Evolutionary conservation across 192 early-diverging fungal genomes (phyloP).

Genomic region (Umbelopsis sp.): DNA sequence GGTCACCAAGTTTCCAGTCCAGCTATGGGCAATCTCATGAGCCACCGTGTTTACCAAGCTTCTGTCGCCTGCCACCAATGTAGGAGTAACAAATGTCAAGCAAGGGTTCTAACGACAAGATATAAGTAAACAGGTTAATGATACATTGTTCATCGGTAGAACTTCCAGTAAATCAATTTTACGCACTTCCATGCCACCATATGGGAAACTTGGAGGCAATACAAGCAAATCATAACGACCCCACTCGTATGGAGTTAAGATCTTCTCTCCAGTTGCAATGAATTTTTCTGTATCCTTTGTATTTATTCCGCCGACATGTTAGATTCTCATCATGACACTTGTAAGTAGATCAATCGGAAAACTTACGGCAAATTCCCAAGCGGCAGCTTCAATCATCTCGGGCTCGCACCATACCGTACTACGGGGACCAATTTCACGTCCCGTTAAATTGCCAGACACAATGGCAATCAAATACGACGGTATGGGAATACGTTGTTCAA

Average conservation of each 20-base stretch:
- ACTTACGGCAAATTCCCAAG: constrained; percentile 87
- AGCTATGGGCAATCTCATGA: constrained; percentile 93
- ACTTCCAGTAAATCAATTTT: background rate
- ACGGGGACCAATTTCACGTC: constrained; percentile 83
- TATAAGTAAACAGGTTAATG: background rate
- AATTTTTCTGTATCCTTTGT: constrained; percentile 62
- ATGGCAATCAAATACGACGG: constrained; percentile 96
- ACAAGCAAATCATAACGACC: constrained; percentile 93
- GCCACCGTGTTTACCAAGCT: constrained; percentile 92
- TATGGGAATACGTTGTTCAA: constrained; percentile 86
- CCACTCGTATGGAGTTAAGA: constrained; percentile 95
- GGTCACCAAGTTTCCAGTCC: constrained; percentile 90
- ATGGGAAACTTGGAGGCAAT: constrained; percentile 86
- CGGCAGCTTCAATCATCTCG: constrained; percentile 83
- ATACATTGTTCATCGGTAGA: background rate
- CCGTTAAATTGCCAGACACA: constrained; percentile 88
- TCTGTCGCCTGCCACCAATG: constrained; percentile 94
- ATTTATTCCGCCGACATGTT: too few species aligned
- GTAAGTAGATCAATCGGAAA: background rate
- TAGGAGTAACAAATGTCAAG: constrained; percentile 97
- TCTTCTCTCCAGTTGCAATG: constrained; percentile 64
- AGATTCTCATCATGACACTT: background rate
- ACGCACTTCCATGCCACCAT: constrained; percentile 51
- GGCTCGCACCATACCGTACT: constrained; percentile 97
- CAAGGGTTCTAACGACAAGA: constrained; percentile 87